Conservation (phyloP, 169 alveolate species). For the Eimeria falciformis region DNA sequence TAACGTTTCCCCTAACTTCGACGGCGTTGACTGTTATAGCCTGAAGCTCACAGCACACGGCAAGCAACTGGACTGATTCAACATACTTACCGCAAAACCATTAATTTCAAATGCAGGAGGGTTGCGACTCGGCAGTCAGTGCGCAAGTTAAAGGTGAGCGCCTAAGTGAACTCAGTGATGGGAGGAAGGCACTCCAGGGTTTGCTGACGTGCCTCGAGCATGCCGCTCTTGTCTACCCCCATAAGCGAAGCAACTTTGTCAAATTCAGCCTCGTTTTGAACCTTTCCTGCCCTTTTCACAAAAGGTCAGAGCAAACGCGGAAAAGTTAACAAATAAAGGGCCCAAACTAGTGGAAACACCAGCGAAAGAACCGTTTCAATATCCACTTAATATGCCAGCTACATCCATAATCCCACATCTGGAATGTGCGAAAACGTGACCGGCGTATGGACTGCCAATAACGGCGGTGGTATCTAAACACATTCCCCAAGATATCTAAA, state of each 20-base stretch:
- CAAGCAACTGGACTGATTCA: neutral
- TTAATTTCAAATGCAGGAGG: neutral
- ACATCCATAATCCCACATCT: too few species aligned
- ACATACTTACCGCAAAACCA: neutral
- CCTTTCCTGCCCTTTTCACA: conserved; percentile 24
- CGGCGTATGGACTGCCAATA: too few species aligned
- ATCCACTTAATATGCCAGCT: too few species aligned
- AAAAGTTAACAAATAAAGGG: neutral
- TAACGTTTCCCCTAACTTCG: conserved; percentile 57
- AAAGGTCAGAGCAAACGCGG: neutral
- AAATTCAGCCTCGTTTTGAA: conserved; percentile 43
- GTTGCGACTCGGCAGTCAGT: neutral
- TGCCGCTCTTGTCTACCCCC: neutral
- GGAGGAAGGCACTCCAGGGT: neutral
- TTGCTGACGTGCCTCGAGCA: neutral
- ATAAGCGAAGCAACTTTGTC: conserved; percentile 10
- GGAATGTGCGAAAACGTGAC: too few species aligned
- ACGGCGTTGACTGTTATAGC: conserved; percentile 61
- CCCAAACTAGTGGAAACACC: neutral
- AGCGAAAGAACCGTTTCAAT: neutral
- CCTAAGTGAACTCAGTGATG: neutral
- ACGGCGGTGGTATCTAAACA: neutral
- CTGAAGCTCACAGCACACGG: neutral
- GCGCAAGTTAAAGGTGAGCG: neutral
- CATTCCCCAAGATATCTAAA: neutral